Evolutionary conservation across 768 basidiomycete species (phyloP), one percentile per base, ranked within the genome.

Genomic region (Suillus tomentosus): DNA sequence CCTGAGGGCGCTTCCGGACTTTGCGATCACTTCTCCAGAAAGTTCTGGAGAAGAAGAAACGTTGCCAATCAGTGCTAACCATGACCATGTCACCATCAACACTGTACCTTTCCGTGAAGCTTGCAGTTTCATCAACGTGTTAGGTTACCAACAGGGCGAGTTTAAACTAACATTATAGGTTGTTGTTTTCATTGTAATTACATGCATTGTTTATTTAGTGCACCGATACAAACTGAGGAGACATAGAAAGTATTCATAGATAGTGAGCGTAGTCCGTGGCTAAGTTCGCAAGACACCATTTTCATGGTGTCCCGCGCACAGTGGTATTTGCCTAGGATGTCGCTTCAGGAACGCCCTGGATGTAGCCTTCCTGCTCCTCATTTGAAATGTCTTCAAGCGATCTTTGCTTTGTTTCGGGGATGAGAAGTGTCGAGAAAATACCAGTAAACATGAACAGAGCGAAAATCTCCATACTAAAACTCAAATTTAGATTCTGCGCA

Each of bases 391-490:
- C 88, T 77, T 93, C 91, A 27, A 93, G 81, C 7, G 83, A 74
- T 74, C 70, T 78, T 48, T 79, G 78, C 75, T 86, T 95, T 55
- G 94, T 94, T 78, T 95, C 94, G 43, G 90, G 90, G 11, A 95
- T 73, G 14, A 94, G 82, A 17, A 93, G 77, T 1, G 92, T 94
- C 8, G 94, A 92, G 79, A 88, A 84, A 64, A 94, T 81, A 54
- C 93, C 93, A 2, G 90, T 93, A 60, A 93, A 74, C 92, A 93
- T 95, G 81, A 94, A 94, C 61, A 92, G 77, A 15, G 92, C 92
- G 66, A 94, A 92, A 62, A 95, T 85, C 77, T 94, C 84, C 59
- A 95, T 78, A 68, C 88, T 89, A 61, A 47, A 59, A 9, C 24
- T 43, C 50, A 31, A 17, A 63, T 69, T 6, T 69, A 66, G 11